Evolutionary conservation across 352 stramenopile genomes (phyloP), one percentile per base, ranked within the genome.

Genomic region (Plasmopara halstedii): DNA sequence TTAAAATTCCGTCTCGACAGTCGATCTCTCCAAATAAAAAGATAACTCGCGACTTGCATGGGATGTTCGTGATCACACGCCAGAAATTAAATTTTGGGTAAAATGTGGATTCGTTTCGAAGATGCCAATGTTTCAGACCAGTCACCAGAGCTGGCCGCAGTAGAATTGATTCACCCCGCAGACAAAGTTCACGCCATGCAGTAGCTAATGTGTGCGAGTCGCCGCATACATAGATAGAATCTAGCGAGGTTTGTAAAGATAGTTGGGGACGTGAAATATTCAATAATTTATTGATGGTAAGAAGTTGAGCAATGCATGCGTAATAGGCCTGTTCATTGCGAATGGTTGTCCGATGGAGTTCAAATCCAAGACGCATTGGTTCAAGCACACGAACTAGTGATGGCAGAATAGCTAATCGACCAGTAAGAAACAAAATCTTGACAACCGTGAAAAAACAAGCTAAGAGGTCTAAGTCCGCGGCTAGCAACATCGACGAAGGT

Each of bases 11-110:
- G 63, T 98, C 92, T 10, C 94, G 72, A 52, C 92, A 98, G 50
- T 98, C 94, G 46, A 98, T 98, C 62, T 98, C 94, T 23, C 94
- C 91, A 62, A 97, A 85, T 29, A 96, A 72, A 32, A 98, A 88
- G 17, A 98, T 60, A 6, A 98, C 84, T 4, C 61, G 64, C 2
- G 83, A 68, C 9, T 64, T 57, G 1, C 13, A 53, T 6, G 83
- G 83, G 13, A 93, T 68, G 9, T 58, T 63, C 1, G 60, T 29
- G 13, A 92, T 45, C 2, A 86, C 70, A 23, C 65, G 69, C 68
- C 73, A 88, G 42, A 97, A 95, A 56, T 97, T 94, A 17, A 71
- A 54, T 54, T 97, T 94, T 1, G 94, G 92, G 63, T 97, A 98
- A 46, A 98, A 97, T 6, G 58, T 62, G 6, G 76, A 86, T 14